Base-by-base conservation (phyloP, 352 stramenopile genomes). In the Globisporangium echinulatum region DNA sequence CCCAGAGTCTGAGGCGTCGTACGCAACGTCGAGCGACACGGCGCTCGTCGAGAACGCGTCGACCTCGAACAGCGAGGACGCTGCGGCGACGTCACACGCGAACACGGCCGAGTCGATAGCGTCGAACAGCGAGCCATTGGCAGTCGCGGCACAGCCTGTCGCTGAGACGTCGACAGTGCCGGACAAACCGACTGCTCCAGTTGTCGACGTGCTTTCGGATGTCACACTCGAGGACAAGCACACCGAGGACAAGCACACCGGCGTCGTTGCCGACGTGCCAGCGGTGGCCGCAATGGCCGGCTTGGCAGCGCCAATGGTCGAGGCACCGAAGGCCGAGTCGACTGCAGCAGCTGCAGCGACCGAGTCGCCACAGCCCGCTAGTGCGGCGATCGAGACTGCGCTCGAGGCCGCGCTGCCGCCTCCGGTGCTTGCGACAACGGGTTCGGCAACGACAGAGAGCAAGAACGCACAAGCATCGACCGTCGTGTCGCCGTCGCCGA, bases 201-300 rank as follows among this genome's bases (percentile, higher is more conserved):
- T 46, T 36, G 57, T 52, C 38, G 57, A 62, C 3, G 4, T 62
- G 19, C 49, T 62, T 17, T 47, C 51, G 17, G 44, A 54, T 4
- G 17, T 58, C 17, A 19, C 52, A 37, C 59, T 65, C 11, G 54
- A 57, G 17, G 52, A 71, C n/a, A 65, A 59, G 39, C 25, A 58
- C 10, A 19, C 25, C 15, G 15, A 19, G 15, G 17, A 25, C 25
- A 25, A 25, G 25, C 25, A 25, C 25, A 25, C 25, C 25, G 25
- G 3, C 25, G 25, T 33, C 25, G 25, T 33, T 33, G 25, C 25
- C 25, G 25, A 33, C 25, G 25, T 33, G 2, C 25, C 17, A 19
- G 39, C 17, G 13, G 19, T 7, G 9, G 4, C 15, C n/a, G 17
- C 19, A 19, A 42, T 58, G 13, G 14, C n/a, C 14, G 14, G 8